A percentile compares a stretch with the other conserved stretches of the same genome.
phyloP scores from a whole-genome alignment of 768 basidiomycete species.

The Glaciozyma antarctica region DNA sequence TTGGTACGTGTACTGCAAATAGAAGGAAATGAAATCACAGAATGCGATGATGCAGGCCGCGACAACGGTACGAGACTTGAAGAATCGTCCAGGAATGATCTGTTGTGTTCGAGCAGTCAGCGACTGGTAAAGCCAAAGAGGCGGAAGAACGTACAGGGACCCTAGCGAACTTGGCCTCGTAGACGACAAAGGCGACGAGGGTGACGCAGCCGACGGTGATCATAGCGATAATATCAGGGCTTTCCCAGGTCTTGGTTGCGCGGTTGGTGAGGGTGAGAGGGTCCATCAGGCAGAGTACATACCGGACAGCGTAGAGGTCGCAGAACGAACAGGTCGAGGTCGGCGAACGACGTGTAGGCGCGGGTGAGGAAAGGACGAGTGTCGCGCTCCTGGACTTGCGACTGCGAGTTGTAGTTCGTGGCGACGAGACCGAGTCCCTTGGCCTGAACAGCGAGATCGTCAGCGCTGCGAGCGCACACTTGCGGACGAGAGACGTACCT shows the following conservation, averaged over 20 bases:
- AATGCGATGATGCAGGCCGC: background rate
- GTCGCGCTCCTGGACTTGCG: slow-evolving; percentile 7
- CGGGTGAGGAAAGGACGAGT: background rate
- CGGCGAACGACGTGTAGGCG: slow-evolving; percentile 1
- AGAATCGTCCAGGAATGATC: slow-evolving; percentile 53
- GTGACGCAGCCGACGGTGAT: slow-evolving; percentile 23
- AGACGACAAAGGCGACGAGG: slow-evolving; percentile 38
- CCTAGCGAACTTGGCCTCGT: slow-evolving; percentile 47
- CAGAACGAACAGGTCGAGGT: slow-evolving; percentile 34
- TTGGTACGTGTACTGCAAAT: slow-evolving; percentile 45
- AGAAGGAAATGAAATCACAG: slow-evolving; percentile 48
- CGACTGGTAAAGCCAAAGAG: slow-evolving; percentile 52
- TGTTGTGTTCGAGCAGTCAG: slow-evolving; percentile 52
- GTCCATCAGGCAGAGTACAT: slow-evolving; percentile 30
- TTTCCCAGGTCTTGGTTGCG: slow-evolving; percentile 12
- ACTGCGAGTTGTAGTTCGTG: slow-evolving; percentile 26
- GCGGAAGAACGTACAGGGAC: slow-evolving; percentile 45
- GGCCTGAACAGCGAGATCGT: slow-evolving; percentile 5
- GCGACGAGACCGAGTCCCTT: slow-evolving; percentile 31
- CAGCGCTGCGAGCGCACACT: background rate
- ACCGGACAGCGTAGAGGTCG: slow-evolving; percentile 32
- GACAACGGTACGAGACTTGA: slow-evolving; percentile 13
- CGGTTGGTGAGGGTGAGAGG: slow-evolving; percentile 29
- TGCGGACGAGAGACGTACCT: background rate
- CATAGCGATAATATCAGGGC: slow-evolving; percentile 33